These are phyloP conservation scores for Fusarium brevicatenulatum DNA, from an alignment of 2,329 filamentous ascomycete genomes.

Conservation along the genomic window DNA sequence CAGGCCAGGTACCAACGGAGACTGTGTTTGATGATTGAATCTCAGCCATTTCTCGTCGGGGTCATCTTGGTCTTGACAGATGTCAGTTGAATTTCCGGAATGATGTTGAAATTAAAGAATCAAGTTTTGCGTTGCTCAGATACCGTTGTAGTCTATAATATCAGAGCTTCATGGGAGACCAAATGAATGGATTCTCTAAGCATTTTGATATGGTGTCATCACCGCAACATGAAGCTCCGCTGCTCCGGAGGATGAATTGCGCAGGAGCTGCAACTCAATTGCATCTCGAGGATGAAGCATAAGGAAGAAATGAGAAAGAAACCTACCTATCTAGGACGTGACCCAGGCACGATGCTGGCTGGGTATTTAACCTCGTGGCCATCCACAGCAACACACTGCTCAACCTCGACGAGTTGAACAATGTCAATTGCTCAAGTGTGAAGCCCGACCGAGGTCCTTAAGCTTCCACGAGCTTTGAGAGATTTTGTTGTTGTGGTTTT, in stretches of 20 bases:
- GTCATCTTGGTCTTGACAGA: conserved; percentile 59
- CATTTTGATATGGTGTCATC: conserved; percentile 70
- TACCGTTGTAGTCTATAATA: conserved; percentile 95
- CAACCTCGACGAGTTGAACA: conserved; percentile 28
- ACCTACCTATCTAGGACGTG: conserved; percentile 49
- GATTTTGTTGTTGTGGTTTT: conserved; percentile 18
- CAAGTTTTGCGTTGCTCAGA: conserved; percentile 69
- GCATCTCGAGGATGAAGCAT: not conserved
- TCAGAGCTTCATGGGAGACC: conserved; percentile 70
- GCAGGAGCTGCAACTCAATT: not conserved
- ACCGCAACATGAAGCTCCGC: conserved; percentile 51
- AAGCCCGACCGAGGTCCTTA: conserved; percentile 27
- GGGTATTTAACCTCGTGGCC: conserved; percentile 39
- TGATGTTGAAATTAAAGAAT: conserved; percentile 16
- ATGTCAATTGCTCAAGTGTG: conserved; percentile 29
- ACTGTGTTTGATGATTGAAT: conserved; percentile 42
- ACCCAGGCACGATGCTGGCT: conserved; percentile 41
- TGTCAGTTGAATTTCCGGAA: conserved; percentile 25
- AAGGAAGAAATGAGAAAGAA: not conserved
- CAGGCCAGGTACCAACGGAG: conserved; percentile 36
- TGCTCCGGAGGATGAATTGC: not conserved
- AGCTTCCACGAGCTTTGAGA: conserved; percentile 20
- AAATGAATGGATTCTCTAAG: conserved; percentile 69
- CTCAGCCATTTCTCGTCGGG: conserved; percentile 56
- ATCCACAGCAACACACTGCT: conserved; percentile 40